Base-by-base conservation (phyloP, 1,284 basidiomycete genomes). In the Malassezia psittaci region DNA sequence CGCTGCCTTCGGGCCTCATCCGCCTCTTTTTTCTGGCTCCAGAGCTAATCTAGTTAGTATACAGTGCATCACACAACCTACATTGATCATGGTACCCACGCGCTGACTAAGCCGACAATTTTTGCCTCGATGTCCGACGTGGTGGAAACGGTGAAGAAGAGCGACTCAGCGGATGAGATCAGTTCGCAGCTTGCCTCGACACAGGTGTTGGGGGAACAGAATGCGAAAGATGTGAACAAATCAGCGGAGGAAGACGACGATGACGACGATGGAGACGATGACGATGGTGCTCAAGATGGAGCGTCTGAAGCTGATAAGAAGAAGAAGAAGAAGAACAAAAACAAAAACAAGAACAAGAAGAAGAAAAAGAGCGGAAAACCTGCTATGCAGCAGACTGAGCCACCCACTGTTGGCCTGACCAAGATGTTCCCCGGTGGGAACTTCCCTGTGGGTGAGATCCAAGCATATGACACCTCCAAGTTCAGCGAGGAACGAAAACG, bases 361-460 rank as follows among this genome's bases (percentile, higher is more conserved):
- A 55, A 57, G 56, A 68, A 12, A 60, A 67, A 65, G 61, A 51
- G 38, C 18, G 62, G 61, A 35, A 68, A 65, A 53, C 50, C 55
- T 32, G 56, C 51, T 2, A 24, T 34, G 35, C 47, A 46, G 42
- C 93, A 96, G 78, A 84, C 83, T n/a, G 88, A 91, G 50, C 94
- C 94, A 18, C 93, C 93, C n/a, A 83, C 88, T 16, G 79, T 94
- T 18, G 89, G 88, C 3, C 76, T 98, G 62, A 86, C 86, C 60
- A 91, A 90, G 74, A 81, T 98, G 61, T 98, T 89, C 79, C 82
- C 85, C 18, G 83, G 82, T 69, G 88, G 88, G 35, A 78, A 83
- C 45, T 98, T 85, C 77, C 91, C 93, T 8, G 86, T 87, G 67
- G 93, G 91, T 48, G 87, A 98, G 79, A 82, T 89, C 56, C 85